A percentile compares a stretch with the other conserved stretches of the same genome.
Conservation (phyloP, 768 basidiomycete genomes). For the Gloeopeniophorella convolvens region DNA sequence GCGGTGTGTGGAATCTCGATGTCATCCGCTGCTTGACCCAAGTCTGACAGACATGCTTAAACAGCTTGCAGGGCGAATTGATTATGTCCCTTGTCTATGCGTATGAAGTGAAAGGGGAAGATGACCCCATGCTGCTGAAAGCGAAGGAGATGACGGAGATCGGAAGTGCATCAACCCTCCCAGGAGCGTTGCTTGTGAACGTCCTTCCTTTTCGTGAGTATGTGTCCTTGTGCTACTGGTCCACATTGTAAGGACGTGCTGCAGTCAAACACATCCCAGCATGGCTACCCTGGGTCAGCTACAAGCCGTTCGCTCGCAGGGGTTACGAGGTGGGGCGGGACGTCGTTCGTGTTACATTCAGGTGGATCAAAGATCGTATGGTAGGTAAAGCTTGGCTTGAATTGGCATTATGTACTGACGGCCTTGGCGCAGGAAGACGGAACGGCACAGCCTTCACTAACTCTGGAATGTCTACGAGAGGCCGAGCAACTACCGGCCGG, state of each 20-base stretch:
- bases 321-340: neutral
- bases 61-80: neutral
- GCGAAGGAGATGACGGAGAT: neutral
- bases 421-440: neutral
- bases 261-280: conserved; percentile 5
- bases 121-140: neutral
- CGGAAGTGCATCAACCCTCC: neutral
- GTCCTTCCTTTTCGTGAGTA: neutral
- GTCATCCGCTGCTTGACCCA: neutral
- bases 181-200: neutral
- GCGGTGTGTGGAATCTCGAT: neutral
- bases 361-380: neutral
- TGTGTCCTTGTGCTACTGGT: neutral
- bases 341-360: neutral
- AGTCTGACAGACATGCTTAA: neutral
- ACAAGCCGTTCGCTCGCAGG: neutral
- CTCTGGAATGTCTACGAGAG: conserved; percentile 4
- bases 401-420: neutral
- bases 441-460: conserved; percentile 10
- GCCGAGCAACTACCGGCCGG: neutral
- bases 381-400: neutral
- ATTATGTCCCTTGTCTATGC: conserved; percentile 1
- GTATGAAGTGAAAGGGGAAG: neutral
- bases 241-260: neutral
- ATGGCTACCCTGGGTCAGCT: conserved; percentile 9